Evolutionary conservation across 2,329 filamentous ascomycete genomes (phyloP).

Genomic region (Nannizzia gypsea): DNA sequence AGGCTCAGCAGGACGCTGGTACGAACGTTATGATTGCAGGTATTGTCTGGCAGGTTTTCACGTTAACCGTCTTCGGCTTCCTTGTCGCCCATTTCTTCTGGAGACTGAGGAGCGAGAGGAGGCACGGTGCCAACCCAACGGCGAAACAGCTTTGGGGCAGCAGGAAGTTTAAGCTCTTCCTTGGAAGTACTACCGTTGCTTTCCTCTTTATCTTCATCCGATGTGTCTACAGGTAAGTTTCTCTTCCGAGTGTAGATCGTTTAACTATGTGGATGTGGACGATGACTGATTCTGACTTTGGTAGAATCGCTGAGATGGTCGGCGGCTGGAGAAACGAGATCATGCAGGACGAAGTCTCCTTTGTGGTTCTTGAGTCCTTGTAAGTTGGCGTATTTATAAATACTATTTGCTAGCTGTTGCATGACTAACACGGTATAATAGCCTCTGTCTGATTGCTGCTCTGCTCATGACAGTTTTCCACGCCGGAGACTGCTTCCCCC

Average conservation of each 20-base stretch:
- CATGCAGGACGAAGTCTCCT: slow-evolving; percentile 38
- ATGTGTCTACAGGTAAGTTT: slow-evolving; percentile 33
- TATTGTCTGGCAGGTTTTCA: slow-evolving; percentile 45
- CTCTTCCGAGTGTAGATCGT: slow-evolving; percentile 6
- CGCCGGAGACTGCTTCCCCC: slow-evolving; percentile 45
- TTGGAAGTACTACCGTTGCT: slow-evolving; percentile 20
- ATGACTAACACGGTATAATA: slow-evolving; percentile 17
- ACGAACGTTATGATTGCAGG: slow-evolving; percentile 48
- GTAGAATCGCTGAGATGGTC: slow-evolving; percentile 40
- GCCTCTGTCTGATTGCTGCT: slow-evolving; percentile 40
- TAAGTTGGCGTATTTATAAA: slow-evolving; percentile 20
- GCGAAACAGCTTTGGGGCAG: slow-evolving; percentile 3
- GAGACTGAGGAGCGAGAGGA: slow-evolving; percentile 17
- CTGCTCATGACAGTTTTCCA: slow-evolving; percentile 43
- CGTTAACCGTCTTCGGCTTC: slow-evolving; percentile 31
- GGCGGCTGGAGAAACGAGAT: slow-evolving; percentile 37
- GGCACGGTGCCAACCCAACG: slow-evolving; percentile 9
- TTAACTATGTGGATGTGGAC: background rate
- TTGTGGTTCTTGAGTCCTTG: slow-evolving; percentile 39
- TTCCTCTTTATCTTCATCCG: slow-evolving; percentile 31
- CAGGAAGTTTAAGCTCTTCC: slow-evolving; percentile 18
- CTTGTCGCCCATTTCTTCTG: slow-evolving; percentile 37
- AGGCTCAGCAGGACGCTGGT: slow-evolving; percentile 34
- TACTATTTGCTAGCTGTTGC: background rate
- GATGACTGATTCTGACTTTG: background rate